Conservation (phyloP, 345 rosid species). For the Iberis pinnata region DNA sequence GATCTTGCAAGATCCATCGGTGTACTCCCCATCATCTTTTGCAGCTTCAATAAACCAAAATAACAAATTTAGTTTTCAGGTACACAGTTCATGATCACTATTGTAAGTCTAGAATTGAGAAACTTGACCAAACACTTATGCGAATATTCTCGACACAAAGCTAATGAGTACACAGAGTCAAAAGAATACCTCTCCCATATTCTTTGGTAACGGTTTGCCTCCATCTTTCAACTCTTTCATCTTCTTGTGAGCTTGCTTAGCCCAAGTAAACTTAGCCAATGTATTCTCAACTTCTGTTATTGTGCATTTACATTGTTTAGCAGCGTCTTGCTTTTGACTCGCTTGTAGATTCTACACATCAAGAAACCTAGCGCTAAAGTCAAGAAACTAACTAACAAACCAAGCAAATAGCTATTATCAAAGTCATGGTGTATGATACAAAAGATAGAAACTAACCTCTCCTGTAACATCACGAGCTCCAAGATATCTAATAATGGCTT, state of each 20-base stretch:
- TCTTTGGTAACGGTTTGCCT: constrained; percentile 85
- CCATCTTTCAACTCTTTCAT: constrained; percentile 58
- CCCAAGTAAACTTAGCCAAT: constrained; percentile 79
- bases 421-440: neutral
- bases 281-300: constrained; percentile 76
- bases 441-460: constrained; percentile 55
- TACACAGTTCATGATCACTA: too few species aligned
- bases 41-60: constrained; percentile 46
- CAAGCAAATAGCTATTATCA: too few species aligned
- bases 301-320: constrained; percentile 69
- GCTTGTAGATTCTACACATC: constrained; percentile 71
- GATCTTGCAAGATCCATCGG: constrained; percentile 81
- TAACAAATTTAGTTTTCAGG: neutral
- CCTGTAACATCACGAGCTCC: constrained; percentile 65
- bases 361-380: constrained; percentile 44
- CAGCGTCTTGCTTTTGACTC: constrained; percentile 77
- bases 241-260: constrained; percentile 69
- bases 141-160: neutral
- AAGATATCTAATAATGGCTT: constrained; percentile 64
- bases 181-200: constrained; percentile 62
- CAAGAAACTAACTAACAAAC: constrained; percentile 24
- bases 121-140: neutral
- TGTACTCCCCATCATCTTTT: constrained; percentile 81
- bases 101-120: too few species aligned
- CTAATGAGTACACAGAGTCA: neutral